Percentiles rank a stretch among this genome's conserved stretches.
Conservation (phyloP, 768 basidiomycete species). For the Mycena rosella region DNA sequence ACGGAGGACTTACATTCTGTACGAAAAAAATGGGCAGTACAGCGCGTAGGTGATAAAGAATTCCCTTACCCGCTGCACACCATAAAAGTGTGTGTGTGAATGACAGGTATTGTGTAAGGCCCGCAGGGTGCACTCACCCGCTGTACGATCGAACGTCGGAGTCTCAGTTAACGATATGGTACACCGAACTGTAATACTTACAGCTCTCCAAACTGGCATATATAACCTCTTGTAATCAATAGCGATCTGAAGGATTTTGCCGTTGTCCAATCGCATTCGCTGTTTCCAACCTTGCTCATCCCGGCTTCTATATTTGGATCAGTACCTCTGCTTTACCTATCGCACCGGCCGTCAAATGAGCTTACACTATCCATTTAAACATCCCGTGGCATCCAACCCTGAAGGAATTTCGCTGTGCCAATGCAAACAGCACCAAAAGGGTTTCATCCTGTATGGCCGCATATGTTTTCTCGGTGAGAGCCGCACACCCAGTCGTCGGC, state of each 20-base stretch:
- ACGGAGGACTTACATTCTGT: no score
- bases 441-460: background rate
- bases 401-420: no score
- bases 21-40: no score
- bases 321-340: background rate
- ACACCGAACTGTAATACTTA: no score
- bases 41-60: no score
- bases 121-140: no score
- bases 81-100: no score
- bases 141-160: background rate
- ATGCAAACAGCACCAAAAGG: background rate
- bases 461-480: constrained; percentile 2
- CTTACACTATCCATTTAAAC: background rate
- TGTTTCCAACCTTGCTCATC: background rate
- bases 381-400: background rate
- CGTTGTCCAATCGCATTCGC: background rate
- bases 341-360: background rate
- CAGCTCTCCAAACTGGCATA: background rate
- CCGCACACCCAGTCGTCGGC: background rate
- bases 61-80: no score
- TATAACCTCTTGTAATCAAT: background rate
- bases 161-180: background rate
- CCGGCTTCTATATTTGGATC: background rate
- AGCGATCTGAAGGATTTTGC: background rate
- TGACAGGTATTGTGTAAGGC: no score